A percentile compares a stretch with the other conserved stretches of the same genome.
These are phyloP conservation scores for Circinella minor DNA, from an alignment of 371 early-diverging fungal genomes.

Conservation along the genomic window DNA sequence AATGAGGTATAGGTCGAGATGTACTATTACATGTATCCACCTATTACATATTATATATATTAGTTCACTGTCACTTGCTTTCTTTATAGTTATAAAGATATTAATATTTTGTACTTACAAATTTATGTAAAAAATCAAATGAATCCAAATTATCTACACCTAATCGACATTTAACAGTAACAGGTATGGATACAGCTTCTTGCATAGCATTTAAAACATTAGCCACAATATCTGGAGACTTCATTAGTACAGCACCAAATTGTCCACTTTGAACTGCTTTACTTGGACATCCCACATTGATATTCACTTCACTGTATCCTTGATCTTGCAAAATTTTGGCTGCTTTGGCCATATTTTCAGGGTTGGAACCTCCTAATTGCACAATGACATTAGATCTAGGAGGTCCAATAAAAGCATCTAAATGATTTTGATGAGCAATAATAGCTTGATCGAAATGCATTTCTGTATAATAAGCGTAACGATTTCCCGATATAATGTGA, in stretches of 20 bases:
- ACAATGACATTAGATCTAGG: constrained; percentile 61
- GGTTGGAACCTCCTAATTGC: constrained; percentile 67
- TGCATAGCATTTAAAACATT: constrained; percentile 66
- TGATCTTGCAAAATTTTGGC: constrained; percentile 51
- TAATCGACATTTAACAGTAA: constrained; percentile 80
- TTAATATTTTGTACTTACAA: constrained; percentile 39
- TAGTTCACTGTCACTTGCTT: neutral
- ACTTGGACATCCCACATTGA: constrained; percentile 84
- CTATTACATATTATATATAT: constrained; percentile 10
- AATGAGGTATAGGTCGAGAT: constrained; percentile 39
- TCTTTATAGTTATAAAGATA: too few species aligned
- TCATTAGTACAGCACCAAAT: constrained; percentile 84
- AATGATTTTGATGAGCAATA: constrained; percentile 39
- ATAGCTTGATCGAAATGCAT: constrained; percentile 81
- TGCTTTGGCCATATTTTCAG: constrained; percentile 56
- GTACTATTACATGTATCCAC: constrained; percentile 42
- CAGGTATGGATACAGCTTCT: constrained; percentile 48
- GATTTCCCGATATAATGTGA: constrained; percentile 66
- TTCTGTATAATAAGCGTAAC: constrained; percentile 74
- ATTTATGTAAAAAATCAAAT: constrained; percentile 62
- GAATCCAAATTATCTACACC: constrained; percentile 78
- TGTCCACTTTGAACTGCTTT: constrained; percentile 66
- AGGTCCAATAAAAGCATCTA: constrained; percentile 58
- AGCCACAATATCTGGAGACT: constrained; percentile 62
- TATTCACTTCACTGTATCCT: constrained; percentile 65